phyloP scores from a whole-genome alignment of 495 filamentous ascomycete species.

The Lasiosphaeris hirsuta region DNA sequence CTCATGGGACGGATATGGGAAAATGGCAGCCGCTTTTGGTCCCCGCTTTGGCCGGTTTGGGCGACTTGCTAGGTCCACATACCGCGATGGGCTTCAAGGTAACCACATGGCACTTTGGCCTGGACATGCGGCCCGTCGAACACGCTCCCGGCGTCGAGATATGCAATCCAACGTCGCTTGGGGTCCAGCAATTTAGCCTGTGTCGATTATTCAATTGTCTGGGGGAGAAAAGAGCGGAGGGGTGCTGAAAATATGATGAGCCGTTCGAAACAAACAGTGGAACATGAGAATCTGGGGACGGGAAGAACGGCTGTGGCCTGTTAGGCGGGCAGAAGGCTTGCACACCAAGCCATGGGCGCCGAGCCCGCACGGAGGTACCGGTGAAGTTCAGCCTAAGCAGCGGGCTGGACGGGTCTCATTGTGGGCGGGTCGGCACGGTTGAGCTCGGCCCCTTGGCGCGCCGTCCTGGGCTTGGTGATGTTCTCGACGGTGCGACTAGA shows the following conservation, averaged over 20 bases:
- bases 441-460: background rate
- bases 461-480: background rate
- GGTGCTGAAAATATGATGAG: background rate
- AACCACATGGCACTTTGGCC: constrained; percentile 3
- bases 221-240: background rate
- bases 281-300: constrained; percentile 11
- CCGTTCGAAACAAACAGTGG: constrained; percentile 2
- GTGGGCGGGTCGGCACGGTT: constrained; percentile 2
- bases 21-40: background rate
- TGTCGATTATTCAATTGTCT: background rate
- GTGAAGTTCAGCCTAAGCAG: background rate
- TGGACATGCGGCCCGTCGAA: background rate
- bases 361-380: background rate
- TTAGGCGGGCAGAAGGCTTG: background rate
- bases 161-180: constrained; percentile 13
- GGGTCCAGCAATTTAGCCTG: constrained; percentile 9
- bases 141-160: constrained; percentile 4
- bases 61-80: background rate
- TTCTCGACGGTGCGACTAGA: background rate
- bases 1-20: background rate
- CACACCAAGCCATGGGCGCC: background rate
- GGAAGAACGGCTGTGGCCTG: background rate
- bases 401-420: background rate
- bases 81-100: background rate
- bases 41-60: background rate